phyloP scores from a whole-genome alignment of 139 green algal genomes.

The Coelastrella sp. region DNA sequence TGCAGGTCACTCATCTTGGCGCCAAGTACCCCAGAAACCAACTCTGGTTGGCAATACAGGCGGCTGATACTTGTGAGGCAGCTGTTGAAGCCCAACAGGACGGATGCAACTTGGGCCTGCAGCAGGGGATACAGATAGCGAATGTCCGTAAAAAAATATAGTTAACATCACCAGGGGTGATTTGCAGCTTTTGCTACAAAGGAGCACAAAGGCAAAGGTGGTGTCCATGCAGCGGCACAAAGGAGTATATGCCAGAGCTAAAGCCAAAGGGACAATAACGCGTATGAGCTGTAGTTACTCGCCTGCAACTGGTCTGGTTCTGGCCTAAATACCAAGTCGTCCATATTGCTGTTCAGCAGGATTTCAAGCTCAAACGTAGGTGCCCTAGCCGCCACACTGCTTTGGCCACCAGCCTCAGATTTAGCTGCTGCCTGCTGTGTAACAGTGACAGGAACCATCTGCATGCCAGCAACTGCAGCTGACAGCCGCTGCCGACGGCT shows the following conservation, averaged over 20 bases:
- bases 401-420: background rate
- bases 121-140: background rate
- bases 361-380: slow-evolving; percentile 76
- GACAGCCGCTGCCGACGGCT: slow-evolving; percentile 14
- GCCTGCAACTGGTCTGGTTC: slow-evolving; percentile 58
- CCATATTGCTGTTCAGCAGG: slow-evolving; percentile 50
- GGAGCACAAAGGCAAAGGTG: background rate
- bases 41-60: slow-evolving; percentile 52
- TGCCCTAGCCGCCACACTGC: background rate
- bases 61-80: slow-evolving; percentile 56
- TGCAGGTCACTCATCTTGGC: slow-evolving; percentile 55
- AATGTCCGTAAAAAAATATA: background rate
- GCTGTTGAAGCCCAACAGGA: slow-evolving; percentile 61
- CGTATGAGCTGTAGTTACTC: background rate
- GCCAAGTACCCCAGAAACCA: slow-evolving; percentile 61
- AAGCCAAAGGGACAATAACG: background rate
- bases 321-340: slow-evolving; percentile 63
- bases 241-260: no score
- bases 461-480: slow-evolving; percentile 10
- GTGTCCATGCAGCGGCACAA: background rate
- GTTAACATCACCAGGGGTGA: no score
- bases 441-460: slow-evolving; percentile 5
- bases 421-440: background rate
- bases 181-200: no score
- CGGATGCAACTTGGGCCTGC: slow-evolving; percentile 53